A percentile compares a stretch with the other conserved stretches of the same genome.
Conservation (phyloP, 2,329 filamentous ascomycete species). For the Lachnellula subtilissima region DNA sequence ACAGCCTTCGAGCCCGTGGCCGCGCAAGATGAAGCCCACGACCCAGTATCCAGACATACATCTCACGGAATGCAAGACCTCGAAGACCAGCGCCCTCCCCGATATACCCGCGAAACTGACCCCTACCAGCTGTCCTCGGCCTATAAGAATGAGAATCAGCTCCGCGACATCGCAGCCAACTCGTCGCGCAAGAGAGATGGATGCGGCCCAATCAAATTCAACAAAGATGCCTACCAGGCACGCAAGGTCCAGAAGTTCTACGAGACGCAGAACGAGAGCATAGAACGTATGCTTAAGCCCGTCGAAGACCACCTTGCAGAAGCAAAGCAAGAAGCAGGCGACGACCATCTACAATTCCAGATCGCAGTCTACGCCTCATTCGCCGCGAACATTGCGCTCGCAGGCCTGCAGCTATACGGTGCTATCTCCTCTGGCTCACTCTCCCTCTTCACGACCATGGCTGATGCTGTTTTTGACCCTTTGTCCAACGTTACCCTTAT, state of each 20-base stretch:
- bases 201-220: constrained; percentile 33
- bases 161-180: constrained; percentile 74
- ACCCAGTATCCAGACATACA: constrained; percentile 26
- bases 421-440: constrained; percentile 84
- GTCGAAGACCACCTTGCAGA: constrained; percentile 86
- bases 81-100: constrained; percentile 34
- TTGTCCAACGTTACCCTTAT: constrained; percentile 85
- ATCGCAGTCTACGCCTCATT: constrained; percentile 66
- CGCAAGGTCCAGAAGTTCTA: constrained; percentile 71
- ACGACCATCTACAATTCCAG: constrained; percentile 73
- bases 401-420: constrained; percentile 80
- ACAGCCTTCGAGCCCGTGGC: constrained; percentile 38
- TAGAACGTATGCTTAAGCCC: constrained; percentile 83
- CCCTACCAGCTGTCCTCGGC: constrained; percentile 74
- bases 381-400: constrained; percentile 73
- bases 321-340: constrained; percentile 68
- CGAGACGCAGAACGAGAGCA: constrained; percentile 85
- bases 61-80: constrained; percentile 34
- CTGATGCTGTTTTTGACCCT: constrained; percentile 90
- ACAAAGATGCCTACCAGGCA: constrained; percentile 35
- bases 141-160: constrained; percentile 73
- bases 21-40: constrained; percentile 22
- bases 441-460: constrained; percentile 96
- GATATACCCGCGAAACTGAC: constrained; percentile 54
- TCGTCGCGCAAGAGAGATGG: constrained; percentile 68